Conservation (phyloP, 345 rosid genomes). For the Mallotus nudiflorus region DNA sequence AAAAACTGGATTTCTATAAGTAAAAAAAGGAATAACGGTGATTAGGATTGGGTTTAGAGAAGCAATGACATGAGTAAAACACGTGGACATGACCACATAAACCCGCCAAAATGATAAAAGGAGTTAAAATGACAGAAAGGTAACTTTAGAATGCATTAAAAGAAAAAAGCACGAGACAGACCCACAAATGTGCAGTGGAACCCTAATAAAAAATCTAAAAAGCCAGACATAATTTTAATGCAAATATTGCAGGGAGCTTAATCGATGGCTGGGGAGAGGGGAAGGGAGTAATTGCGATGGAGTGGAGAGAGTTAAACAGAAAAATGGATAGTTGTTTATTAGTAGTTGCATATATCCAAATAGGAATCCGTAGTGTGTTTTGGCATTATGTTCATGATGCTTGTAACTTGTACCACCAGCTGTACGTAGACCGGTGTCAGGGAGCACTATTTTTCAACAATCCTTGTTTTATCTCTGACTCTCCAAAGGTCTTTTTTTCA, state of each 20-base stretch:
- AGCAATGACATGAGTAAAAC: neutral
- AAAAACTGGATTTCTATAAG: too few relatives aligned
- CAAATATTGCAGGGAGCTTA: too few relatives aligned
- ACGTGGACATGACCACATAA: neutral
- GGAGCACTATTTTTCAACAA: neutral
- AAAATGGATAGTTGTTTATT: too few relatives aligned
- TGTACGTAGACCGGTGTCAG: conserved; percentile 3
- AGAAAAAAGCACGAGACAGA: neutral
- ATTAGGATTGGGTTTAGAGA: too few relatives aligned
- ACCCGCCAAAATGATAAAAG: neutral
- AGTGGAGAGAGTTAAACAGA: too few relatives aligned
- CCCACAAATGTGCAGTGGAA: neutral
- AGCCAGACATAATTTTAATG: neutral
- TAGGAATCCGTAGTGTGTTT: neutral
- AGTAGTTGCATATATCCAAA: too few relatives aligned
- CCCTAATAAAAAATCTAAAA: conserved; percentile 5
- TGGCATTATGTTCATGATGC: neutral
- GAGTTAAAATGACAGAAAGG: neutral
- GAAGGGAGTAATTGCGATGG: too few relatives aligned
- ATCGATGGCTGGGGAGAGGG: too few relatives aligned
- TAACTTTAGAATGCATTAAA: neutral
- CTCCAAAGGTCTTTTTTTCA: too few relatives aligned
- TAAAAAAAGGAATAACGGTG: too few relatives aligned
- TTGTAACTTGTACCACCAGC: neutral
- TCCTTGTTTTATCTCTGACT: neutral